Evolutionary conservation across 805 yeast species (phyloP).

Genomic region (Gaillardinia entomophila): DNA sequence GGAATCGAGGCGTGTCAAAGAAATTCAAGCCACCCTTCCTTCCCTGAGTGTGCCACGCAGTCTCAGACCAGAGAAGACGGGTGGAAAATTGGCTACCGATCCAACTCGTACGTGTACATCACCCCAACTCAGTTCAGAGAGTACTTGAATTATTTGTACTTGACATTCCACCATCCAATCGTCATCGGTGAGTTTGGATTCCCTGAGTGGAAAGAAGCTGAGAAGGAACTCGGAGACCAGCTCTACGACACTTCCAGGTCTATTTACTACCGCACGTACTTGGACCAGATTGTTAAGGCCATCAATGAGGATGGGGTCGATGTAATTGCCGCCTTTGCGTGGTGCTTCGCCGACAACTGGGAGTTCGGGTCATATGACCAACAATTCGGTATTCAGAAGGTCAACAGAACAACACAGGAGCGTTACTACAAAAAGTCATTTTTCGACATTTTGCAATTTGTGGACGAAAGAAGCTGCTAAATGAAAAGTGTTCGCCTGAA

Average conservation of each 20-base stretch:
- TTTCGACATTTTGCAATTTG: slow-evolving; percentile 1
- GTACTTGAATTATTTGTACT: slow-evolving; percentile 18
- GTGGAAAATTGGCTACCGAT: slow-evolving; percentile 16
- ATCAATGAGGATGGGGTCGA: slow-evolving; percentile 18
- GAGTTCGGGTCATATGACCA: slow-evolving; percentile 22
- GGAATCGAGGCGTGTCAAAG: slow-evolving; percentile 18
- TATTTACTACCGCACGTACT: slow-evolving; percentile 19
- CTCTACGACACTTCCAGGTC: slow-evolving; percentile 22
- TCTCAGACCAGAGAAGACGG: slow-evolving; percentile 7
- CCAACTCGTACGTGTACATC: slow-evolving; percentile 15
- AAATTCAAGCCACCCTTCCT: slow-evolving; percentile 11
- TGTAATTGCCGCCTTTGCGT: slow-evolving; percentile 23
- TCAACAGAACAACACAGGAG: slow-evolving; percentile 20
- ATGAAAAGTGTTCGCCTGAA: background rate
- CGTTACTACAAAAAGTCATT: slow-evolving; percentile 14
- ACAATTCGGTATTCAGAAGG: slow-evolving; percentile 19
- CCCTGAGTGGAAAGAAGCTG: slow-evolving; percentile 24
- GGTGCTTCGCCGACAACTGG: slow-evolving; percentile 29
- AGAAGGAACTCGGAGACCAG: slow-evolving; percentile 17
- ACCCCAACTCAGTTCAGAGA: slow-evolving; percentile 18
- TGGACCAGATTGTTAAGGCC: slow-evolving; percentile 19
- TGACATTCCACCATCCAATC: slow-evolving; percentile 17
- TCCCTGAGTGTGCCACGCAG: slow-evolving; percentile 20
- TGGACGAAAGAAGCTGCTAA: background rate
- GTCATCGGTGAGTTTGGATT: slow-evolving; percentile 28